A percentile compares a stretch with the other conserved stretches of the same genome.
Evolutionary conservation across 2,329 filamentous ascomycete genomes (phyloP).

Genomic region (Alternaria atra): DNA sequence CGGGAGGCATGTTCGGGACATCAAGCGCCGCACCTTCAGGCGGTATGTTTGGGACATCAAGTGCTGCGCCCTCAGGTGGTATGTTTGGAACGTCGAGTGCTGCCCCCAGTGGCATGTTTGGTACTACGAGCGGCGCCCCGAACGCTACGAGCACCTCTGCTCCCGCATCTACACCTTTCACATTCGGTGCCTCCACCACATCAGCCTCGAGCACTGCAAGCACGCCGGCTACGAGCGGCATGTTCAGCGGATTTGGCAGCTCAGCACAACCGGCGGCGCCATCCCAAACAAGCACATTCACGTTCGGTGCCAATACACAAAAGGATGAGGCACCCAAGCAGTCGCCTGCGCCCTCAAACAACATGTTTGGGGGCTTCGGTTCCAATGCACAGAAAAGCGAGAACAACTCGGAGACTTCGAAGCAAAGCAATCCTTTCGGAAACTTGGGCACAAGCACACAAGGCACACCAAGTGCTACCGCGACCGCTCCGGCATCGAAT

Average conservation of each 20-base stretch:
- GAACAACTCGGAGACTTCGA: conserved; percentile 10
- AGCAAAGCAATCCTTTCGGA: conserved; percentile 24
- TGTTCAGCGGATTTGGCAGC: conserved; percentile 18
- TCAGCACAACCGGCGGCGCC: conserved; percentile 10
- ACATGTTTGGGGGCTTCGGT: conserved; percentile 29
- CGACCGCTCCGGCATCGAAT: conserved; percentile 20
- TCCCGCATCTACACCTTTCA: conserved; percentile 27
- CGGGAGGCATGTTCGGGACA: conserved; percentile 4
- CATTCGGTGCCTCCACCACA: conserved; percentile 27
- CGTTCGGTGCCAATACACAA: conserved; percentile 23
- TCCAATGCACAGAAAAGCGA: conserved; percentile 24
- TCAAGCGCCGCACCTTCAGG: conserved; percentile 6
- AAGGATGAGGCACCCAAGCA: conserved; percentile 11
- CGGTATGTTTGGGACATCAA: conserved; percentile 25
- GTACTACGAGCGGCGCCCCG: conserved; percentile 23
- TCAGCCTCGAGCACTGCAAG: conserved; percentile 21
- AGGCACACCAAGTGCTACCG: conserved; percentile 16
- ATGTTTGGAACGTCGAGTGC: conserved; percentile 30
- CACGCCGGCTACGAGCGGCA: conserved; percentile 23
- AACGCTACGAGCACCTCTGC: conserved; percentile 22
- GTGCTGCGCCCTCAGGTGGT: conserved; percentile 8
- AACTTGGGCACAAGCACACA: conserved; percentile 22
- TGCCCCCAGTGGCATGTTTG: conserved; percentile 24
- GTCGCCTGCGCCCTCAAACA: conserved; percentile 20
- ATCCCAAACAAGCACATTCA: conserved; percentile 21